Conservation (phyloP, 2,329 filamentous ascomycete genomes). For the Fusarium ramigenum region DNA sequence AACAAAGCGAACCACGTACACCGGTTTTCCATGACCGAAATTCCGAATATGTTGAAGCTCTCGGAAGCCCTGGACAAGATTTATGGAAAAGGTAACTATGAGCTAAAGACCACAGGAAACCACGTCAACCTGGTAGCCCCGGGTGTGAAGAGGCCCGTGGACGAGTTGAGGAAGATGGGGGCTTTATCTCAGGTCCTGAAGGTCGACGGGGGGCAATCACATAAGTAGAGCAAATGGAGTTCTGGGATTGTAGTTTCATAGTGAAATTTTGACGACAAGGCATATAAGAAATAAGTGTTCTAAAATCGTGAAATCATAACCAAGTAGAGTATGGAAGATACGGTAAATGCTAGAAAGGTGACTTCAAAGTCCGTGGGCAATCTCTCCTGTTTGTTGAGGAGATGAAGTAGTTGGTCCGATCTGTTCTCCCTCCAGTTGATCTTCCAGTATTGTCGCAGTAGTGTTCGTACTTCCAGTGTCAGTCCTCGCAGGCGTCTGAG, state of each 20-base stretch:
- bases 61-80: not conserved
- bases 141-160: not conserved
- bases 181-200: not conserved
- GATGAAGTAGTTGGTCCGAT: not conserved
- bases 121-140: not conserved
- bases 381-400: not conserved
- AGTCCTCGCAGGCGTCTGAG: not conserved
- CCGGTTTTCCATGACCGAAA: not conserved
- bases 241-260: not conserved
- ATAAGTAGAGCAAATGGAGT: not conserved
- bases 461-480: constrained; percentile 1
- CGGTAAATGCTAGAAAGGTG: not conserved
- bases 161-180: not conserved
- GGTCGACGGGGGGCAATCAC: not conserved
- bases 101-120: fast-evolving
- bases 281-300: not conserved
- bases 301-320: not conserved
- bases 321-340: fast-evolving
- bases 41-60: not conserved
- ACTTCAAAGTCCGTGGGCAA: not conserved
- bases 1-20: not conserved
- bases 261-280: not conserved
- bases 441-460: not conserved
- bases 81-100: not conserved
- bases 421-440: not conserved